Evolutionary conservation across 139 green algal genomes (phyloP), one percentile per base, ranked within the genome.

Genomic region (Picochlorum costavermella): DNA sequence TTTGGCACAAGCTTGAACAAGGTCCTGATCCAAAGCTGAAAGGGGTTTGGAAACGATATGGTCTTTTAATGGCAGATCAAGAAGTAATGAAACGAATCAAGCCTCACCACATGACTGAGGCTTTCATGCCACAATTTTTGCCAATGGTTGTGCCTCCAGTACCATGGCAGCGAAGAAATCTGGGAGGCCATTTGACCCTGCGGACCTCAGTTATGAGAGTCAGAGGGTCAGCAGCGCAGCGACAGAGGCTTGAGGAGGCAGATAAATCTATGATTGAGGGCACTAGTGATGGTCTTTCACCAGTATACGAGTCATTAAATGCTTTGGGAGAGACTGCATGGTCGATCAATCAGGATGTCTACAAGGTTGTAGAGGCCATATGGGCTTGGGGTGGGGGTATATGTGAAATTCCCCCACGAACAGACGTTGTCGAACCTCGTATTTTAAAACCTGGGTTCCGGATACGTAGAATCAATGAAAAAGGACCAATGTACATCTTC

Each of bases 241-340:
- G 49, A 20, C 49, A 78, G 51, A 64, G 53, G 69, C 55, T 81
- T 12, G 28, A 71, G 44, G 63, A 60, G 13, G 75, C 71, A 11
- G 67, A 80, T 37, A 17, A 33, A 20, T 50, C 71, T 13, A 51
- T 55, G 70, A 49, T 61, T 44, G 67, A 69, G 20, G 56, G 76
- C 17, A n/a, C 3, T 48, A 28, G 64, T 9, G 50, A 59, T 5
- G 59, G 68, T 37, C 13, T 65, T 12, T 70, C 67, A 1, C 58
- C 64, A 49, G 74, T 95, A 29, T 92, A 90, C 59, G 75, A 86
- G 3, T 88, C 83, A 0, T 74, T 96, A 36, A 94, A 91, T 50
- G 71, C 77, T n/a, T 73, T 96, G 43, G 84, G 86, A 13, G 62
- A 71, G 44, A 82, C 78, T 13, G 50, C 76, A 0, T 95, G 90